A percentile compares a stretch with the other conserved stretches of the same genome.
Evolutionary conservation across 805 yeast species (phyloP).

Genomic region (Torulaspora gathmanii): DNA sequence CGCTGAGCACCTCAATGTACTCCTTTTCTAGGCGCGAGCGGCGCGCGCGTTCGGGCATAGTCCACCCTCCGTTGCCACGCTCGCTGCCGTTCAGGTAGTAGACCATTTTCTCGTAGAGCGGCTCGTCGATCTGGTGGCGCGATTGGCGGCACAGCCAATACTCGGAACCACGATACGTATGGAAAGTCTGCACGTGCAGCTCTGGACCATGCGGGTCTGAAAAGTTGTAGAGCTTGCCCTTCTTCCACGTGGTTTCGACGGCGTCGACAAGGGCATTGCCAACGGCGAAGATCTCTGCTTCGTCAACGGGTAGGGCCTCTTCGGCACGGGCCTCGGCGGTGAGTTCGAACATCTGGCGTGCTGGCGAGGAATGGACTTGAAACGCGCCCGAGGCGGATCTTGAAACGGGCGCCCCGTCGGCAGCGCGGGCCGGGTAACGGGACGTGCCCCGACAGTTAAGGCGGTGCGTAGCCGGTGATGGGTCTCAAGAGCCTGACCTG

Average conservation of each 20-base stretch:
- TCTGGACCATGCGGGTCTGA: conserved; percentile 24
- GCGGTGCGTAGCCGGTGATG: too few species aligned
- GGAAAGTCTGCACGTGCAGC: conserved; percentile 34
- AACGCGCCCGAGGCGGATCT: neutral
- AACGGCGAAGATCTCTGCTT: conserved; percentile 13
- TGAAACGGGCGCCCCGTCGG: neutral
- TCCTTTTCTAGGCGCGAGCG: conserved; percentile 36
- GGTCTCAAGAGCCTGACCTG: neutral
- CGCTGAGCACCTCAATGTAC: conserved; percentile 35
- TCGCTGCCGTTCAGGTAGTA: conserved; percentile 32
- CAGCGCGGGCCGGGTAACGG: neutral
- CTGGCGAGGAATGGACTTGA: neutral
- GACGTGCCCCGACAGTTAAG: neutral
- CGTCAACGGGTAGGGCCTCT: conserved; percentile 15
- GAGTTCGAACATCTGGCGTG: conserved; percentile 3
- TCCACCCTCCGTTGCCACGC: conserved; percentile 17
- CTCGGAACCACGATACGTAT: conserved; percentile 27
- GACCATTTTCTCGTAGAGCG: conserved; percentile 25
- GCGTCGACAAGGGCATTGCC: conserved; percentile 27
- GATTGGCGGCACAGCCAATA: conserved; percentile 37
- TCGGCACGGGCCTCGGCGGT: conserved; percentile 10
- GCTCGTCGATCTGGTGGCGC: conserved; percentile 18
- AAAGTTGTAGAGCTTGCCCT: conserved; percentile 33
- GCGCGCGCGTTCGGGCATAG: conserved; percentile 24
- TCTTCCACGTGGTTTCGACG: conserved; percentile 31